Evolutionary conservation across 2,329 filamentous ascomycete genomes (phyloP), one percentile per base, ranked within the genome.

Genomic region (Colletotrichum aenigma): DNA sequence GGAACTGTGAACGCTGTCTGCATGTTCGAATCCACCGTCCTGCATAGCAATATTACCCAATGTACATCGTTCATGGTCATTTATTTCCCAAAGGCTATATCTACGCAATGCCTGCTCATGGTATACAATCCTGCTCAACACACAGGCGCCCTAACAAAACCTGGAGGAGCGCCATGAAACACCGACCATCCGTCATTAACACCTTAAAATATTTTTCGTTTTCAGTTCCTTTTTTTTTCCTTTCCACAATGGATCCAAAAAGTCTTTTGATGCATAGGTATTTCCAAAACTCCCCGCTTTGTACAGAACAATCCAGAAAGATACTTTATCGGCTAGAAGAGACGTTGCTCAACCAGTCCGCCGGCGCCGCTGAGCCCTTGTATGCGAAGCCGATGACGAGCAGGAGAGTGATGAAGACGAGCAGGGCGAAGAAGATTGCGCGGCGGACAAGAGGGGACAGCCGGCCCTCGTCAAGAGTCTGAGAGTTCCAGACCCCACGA

Each of bases 401-500:
- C 66, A 80, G 76, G 48, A 78, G 28, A 15, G 76, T 70, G 38
- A 80, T 75, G 7, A 79, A 68, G 13, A 78, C 36, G 3, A 74
- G 38, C 10, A 77, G 56, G 38, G 68, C 78, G 10, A 78, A 66
- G 55, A 79, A 48, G 52, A 79, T 48, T 38, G 68, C 71, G 18
- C 79, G 79, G 28, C 78, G 76, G 61, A 80, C 75, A 16, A 79
- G 78, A 16, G 79, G 78, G 21, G 79, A 78, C 18, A 80, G 69
- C 38, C 78, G 78, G 38, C 76, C 77, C 52, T 79, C 77, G 10
- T 80, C 79, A 7, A 72, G 48, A 26, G 43, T 66, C 36, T 70
- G 66, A 10, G 76, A 74, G 64, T 73, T 78, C 68, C 78, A 78
- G 34, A 75, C 74, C 61, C 61, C 67, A n/a, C 74, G 69, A 18